A percentile compares a stretch with the other conserved stretches of the same genome.
These are phyloP conservation scores for Penicillium cosmopolitanum DNA, from an alignment of 495 filamentous ascomycete genomes.

Conservation along the genomic window DNA sequence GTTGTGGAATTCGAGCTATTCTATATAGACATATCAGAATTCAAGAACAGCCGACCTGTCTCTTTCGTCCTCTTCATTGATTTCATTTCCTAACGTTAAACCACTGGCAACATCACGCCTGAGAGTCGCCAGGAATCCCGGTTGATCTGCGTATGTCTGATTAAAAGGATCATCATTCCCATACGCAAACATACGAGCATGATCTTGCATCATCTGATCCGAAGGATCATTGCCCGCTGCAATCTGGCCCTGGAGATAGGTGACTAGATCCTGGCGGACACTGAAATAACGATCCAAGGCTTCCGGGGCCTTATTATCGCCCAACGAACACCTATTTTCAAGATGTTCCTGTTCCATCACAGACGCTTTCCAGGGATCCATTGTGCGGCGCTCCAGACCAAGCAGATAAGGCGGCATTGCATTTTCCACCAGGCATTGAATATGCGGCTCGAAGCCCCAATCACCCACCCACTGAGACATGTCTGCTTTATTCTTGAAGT, in stretches of 20 bases:
- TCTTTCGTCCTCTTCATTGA: not conserved
- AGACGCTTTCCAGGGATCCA: slow-evolving; percentile 27
- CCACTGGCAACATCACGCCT: not conserved
- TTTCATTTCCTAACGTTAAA: not conserved
- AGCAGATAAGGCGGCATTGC: slow-evolving; percentile 58
- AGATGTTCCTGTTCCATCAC: too few species aligned
- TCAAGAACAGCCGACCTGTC: too few species aligned
- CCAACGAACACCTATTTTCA: too few species aligned
- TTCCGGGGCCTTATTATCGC: not conserved
- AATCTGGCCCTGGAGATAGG: slow-evolving; percentile 14
- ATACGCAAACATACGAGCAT: slow-evolving; percentile 61
- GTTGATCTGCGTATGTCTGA: slow-evolving; percentile 63
- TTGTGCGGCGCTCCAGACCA: slow-evolving; percentile 25
- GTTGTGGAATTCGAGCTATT: too few species aligned
- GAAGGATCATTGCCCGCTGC: slow-evolving; percentile 5
- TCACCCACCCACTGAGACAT: slow-evolving; percentile 71
- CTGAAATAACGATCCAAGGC: not conserved
- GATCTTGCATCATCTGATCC: slow-evolving; percentile 21
- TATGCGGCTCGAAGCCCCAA: slow-evolving; percentile 67
- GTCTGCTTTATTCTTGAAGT: slow-evolving; percentile 63
- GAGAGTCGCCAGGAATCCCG: slow-evolving; percentile 23
- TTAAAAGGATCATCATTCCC: slow-evolving; percentile 64
- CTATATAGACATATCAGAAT: too few species aligned
- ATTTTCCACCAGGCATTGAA: slow-evolving; percentile 64
- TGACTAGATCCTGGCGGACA: slow-evolving; percentile 3